A percentile compares a stretch with the other conserved stretches of the same genome.
Conservation (phyloP, 129 eudicot species). For the Lactuca sativa region DNA sequence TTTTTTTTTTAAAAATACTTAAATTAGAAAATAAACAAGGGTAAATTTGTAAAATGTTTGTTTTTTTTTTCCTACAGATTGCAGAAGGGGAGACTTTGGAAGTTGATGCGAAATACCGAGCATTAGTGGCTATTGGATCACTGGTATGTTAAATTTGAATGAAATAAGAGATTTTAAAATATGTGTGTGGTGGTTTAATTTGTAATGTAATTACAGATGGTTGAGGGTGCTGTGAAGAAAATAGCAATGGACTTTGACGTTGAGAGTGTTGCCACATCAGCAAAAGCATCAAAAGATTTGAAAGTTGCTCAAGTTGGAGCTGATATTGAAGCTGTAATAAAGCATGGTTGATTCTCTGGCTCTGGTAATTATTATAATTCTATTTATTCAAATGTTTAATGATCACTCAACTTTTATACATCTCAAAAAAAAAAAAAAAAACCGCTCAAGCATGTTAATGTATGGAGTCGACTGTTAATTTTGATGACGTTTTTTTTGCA, state of each 20-base stretch:
- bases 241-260: conserved; percentile 91
- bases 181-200: no score
- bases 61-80: conserved; percentile 45
- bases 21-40: background rate
- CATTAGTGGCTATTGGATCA: conserved; percentile 94
- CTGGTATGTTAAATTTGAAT: conserved; percentile 52
- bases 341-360: conserved; percentile 39
- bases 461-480: no score
- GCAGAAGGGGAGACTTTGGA: conserved; percentile 77
- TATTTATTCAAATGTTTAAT: background rate
- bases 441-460: no score
- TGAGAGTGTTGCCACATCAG: conserved; percentile 65
- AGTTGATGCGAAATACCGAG: conserved; percentile 78
- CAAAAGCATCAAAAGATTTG: conserved; percentile 79
- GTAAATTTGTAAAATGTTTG: background rate
- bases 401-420: no score
- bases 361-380: conserved; percentile 14
- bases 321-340: conserved; percentile 60
- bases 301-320: conserved; percentile 87
- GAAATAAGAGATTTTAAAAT: background rate
- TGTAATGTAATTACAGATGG: conserved; percentile 53
- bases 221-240: conserved; percentile 72
- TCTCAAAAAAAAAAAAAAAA: no score
- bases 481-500: conserved; percentile 5
- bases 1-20: background rate